Base-by-base conservation (phyloP, 73 alveolate genomes). In the Paramecium bursaria region DNA sequence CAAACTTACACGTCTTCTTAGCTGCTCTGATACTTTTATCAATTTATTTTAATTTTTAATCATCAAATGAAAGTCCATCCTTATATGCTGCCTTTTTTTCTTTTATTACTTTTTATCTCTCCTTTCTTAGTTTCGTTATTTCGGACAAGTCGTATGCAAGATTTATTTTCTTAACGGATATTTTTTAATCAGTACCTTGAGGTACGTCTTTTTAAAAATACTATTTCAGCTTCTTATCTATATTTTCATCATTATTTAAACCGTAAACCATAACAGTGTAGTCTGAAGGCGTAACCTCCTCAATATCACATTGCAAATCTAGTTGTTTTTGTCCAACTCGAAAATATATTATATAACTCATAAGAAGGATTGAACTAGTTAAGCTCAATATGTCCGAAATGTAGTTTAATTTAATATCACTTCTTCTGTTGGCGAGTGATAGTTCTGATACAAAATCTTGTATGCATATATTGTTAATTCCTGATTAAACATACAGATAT, bases 281-380 rank as follows among this genome's bases (percentile, higher is more conserved):
- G 46, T 87, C 93, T 17, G 88, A 55, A 14, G 93, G 93, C 4
- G 90, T 82, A 17, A 82, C 23, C 39, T 87, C 77, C 35, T 87
- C 30, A 26, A 35, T 30, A 55, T 87, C 93, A 75, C 88, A 75
- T 25, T 46, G 25, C 31, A 75, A 19, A 75, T 75, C 88, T 33
- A 75, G 35, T 31, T 75, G 33, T 25, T 75, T 50, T 75, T 75
- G 22, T 21, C 50, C 50, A 49, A 22, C 50, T 51, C 88, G 48
- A 29, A 75, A 75, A 30, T 50, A 26, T 6, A 75, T 50, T 0
- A 75, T 39, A 14, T 50, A 61, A 7, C 29, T 27, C 88, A 75
- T 75, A 75, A 75, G 15, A 14, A 61, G 14, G 29, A 75, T 33
- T n/a, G 74, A 31, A 9, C 77, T 46, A 27, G 50, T 33, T 4